phyloP scores from a whole-genome alignment of 257 asterid species.

The Forsythia suspensa region DNA sequence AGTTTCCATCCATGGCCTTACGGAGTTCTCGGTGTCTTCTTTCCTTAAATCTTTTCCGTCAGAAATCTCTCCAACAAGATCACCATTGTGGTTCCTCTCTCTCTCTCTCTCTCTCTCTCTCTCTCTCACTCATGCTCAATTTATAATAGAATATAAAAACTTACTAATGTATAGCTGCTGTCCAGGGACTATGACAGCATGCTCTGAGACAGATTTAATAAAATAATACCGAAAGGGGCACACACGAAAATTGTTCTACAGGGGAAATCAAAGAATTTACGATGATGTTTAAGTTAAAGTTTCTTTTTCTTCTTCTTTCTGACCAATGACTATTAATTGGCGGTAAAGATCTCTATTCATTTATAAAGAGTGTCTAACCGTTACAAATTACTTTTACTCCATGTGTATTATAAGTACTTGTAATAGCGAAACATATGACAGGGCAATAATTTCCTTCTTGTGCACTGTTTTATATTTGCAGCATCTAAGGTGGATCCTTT shows the following conservation, averaged over 20 bases:
- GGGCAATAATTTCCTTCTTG: constrained; percentile 24
- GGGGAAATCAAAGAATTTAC: constrained; percentile 4
- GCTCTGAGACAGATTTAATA: not conserved
- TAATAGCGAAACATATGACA: constrained; percentile 7
- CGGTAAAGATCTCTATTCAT: not conserved
- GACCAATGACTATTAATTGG: not conserved
- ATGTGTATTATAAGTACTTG: not conserved
- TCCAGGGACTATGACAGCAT: too few species aligned
- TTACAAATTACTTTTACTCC: not conserved
- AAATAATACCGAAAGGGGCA: constrained; percentile 2
- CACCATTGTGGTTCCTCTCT: not conserved
- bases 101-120: too few species aligned
- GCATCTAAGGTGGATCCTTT: constrained; percentile 91
- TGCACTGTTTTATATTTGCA: constrained; percentile 41
- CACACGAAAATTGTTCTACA: constrained; percentile 12
- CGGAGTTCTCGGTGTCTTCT: not conserved
- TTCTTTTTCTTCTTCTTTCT: not conserved
- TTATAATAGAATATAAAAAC: too few species aligned
- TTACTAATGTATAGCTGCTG: too few species aligned
- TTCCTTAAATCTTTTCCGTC: not conserved
- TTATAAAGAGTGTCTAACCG: not conserved
- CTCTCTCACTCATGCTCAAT: too few species aligned
- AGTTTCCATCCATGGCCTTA: not conserved
- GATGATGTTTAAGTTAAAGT: not conserved
- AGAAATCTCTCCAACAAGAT: not conserved